Base-by-base conservation (phyloP, 345 rosid genomes). In the Eucalyptus sideroxylon region DNA sequence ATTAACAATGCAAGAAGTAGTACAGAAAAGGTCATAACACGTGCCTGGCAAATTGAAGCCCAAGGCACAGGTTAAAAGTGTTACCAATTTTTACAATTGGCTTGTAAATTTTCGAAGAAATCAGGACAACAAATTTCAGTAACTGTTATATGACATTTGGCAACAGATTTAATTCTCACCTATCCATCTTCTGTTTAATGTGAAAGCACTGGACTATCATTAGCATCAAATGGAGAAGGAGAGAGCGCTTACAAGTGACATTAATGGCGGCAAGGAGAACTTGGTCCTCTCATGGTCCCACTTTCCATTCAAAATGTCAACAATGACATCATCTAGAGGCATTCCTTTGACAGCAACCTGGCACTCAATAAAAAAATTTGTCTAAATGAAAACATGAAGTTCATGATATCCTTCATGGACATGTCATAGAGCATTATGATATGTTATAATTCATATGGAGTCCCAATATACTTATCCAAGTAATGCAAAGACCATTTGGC, bases 201-300 rank as follows among this genome's bases (percentile, higher is more conserved):
- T 72, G 26, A 69, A 80, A 72, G 86, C 37, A 37, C 56, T 23
- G 69, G 23, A n/a, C 16, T 34, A 88, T 80, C 47, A 27, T 19
- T 53, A 31, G 87, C 72, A 82, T 16, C 51, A 56, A 53, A 44
- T 17, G 56, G 17, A 50, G 11, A 44, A 55, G 37, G 34, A 45
- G 34, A 45, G 30, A 30, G 9, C 2, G 72, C 96, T 90, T 92
- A 95, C 97, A 91, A 96, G 96, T 91, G 91, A 95, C 99, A 98
- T 95, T 90, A 96, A 90, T 89, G 99, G 99, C 15, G 99, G 99
- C 95, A 98, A 93, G 87, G 95, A 96, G 93, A 98, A 96, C 90
- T 91, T 93, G 19, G 98, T 93, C 91, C 97, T 96, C 94, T 94
- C 96, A 92, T 98, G 98, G 93, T 98, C 97, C 99, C 99, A 97